phyloP scores from a whole-genome alignment of 2,329 filamentous ascomycete genomes.

The Tolypocladium capitatum region DNA sequence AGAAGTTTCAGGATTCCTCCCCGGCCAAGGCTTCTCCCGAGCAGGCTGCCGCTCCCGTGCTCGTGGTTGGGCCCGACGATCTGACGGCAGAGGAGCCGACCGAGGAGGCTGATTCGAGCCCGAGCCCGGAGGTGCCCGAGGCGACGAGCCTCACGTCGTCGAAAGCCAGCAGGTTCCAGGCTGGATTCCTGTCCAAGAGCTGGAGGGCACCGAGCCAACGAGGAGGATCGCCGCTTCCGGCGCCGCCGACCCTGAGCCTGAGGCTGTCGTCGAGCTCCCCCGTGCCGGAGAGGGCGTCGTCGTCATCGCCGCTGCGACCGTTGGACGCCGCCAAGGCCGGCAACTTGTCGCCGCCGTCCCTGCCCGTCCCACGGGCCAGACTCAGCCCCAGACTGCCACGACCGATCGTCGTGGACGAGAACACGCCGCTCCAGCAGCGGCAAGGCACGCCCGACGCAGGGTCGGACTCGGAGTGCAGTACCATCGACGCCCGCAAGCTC shows the following conservation, averaged over 20 bases:
- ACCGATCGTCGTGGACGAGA: conserved; percentile 33
- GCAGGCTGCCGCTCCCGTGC: not conserved
- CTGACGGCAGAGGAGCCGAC: conserved; percentile 7
- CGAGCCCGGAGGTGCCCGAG: conserved; percentile 44
- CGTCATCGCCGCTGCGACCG: conserved; percentile 34
- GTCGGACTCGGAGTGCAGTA: conserved; percentile 36
- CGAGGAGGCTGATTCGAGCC: conserved; percentile 38
- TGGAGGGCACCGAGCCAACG: conserved; percentile 24
- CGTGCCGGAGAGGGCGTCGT: conserved; percentile 17
- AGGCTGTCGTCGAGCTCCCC: conserved; percentile 36
- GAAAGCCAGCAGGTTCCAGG: conserved; percentile 69
- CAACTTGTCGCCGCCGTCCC: conserved; percentile 32
- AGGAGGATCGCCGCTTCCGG: conserved; percentile 49
- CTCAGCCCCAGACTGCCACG: conserved; percentile 11
- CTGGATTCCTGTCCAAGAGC: conserved; percentile 64
- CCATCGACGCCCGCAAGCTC: conserved; percentile 40
- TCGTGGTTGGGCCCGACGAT: conserved; percentile 6
- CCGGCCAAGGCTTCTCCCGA: not conserved
- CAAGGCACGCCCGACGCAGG: conserved; percentile 17
- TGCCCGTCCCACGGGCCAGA: conserved; percentile 10
- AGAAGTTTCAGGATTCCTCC: conserved; percentile 38
- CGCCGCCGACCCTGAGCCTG: conserved; percentile 41
- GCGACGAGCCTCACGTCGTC: conserved; percentile 15
- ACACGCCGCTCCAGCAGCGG: conserved; percentile 31
- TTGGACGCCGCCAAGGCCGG: conserved; percentile 37